Evolutionary conservation across 1,284 basidiomycete species (phyloP), one percentile per base, ranked within the genome.

Genomic region (Tilletiaria anomala): DNA sequence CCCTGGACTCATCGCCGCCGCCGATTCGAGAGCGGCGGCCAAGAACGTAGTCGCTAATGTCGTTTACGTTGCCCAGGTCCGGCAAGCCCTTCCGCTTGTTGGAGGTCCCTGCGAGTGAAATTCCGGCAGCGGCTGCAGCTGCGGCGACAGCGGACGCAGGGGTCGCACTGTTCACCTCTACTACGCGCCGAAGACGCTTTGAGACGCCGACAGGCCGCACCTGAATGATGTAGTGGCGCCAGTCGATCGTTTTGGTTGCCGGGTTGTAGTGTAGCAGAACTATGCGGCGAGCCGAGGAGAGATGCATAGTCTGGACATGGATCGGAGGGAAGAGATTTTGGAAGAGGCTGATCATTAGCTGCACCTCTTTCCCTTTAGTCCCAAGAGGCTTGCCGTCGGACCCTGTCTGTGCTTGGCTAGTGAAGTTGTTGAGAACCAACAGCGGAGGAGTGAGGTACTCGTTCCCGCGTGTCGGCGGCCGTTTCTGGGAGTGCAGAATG

Each of bases 171-270:
- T 71, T 71, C 40, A 80, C 81, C 61, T 85, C 83, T 40, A 99
- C 75, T 21, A 96, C 75, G 50, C 81, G 80, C 8, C 88, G 78
- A n/a, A 99, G 82, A 42, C 86, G 80, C 61, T 79, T 80, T 14
- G 88, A 91, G 15, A 97, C 80, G 38, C 91, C 91, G 60, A 89
- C 83, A 1, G 89, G 83, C 59, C 88, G 86, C 43, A 99, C 84
- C 6, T 84, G 82, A 70, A 99, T 96, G 55, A 88, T 75, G 67
- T 82, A 97, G 71, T 99, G 91, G 32, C 91, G 78, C 68, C 89
- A 79, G 61, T 94, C 88, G 62, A 99, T 75, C 5, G 88, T 89
- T 34, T 79, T 80, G 16, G 78, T 80, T 15, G 82, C 78, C 15
- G 82, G 71, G 67, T 89, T 85, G 74, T 96, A 96, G 6, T 88